Evolutionary conservation across 2,329 filamentous ascomycete species (phyloP), one percentile per base, ranked within the genome.

Genomic region (Epicoccum sorghinum): DNA sequence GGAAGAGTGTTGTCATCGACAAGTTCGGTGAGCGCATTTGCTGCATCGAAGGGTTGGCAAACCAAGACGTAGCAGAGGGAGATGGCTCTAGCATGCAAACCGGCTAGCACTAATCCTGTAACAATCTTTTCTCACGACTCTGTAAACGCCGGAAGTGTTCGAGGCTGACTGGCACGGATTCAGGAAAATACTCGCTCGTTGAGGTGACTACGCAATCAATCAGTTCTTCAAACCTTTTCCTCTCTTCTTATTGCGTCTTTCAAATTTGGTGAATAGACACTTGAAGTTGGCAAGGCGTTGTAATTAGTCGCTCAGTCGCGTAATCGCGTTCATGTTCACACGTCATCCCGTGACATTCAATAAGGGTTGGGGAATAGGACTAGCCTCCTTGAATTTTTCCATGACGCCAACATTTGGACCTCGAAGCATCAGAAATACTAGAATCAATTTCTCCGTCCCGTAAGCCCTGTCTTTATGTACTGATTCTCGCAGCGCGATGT

Each of bases 291-390:
- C 18, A 18, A 18, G 18, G 18, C 18, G 18, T 18, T 33, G 10
- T 4, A 37, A 18, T 37, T 6, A 37, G 4, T 5, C 18, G 3
- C 7, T 5, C 10, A 23, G 13, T 45, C 48, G 36, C 29, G 41
- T 51, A 40, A 51, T 51, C 48, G 36, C 48, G 40, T 27, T 12
- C 41, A 18, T 25, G 35, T 18, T 18, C 12, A 33, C 41, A 44
- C 48, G 41, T 46, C 48, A 45, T 52, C 48, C 29, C 41, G 48
- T 52, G 48, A 45, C 29, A 27, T 40, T 22, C 38, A 4, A 39
- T 43, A 4, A 12, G 37, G 10, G 7, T 10, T 30, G 23, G 37
- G 27, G 27, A 45, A 35, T 25, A 45, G 33, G 27, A 45, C 48
- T 41, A 52, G 41, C 48, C 48, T 40, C 22, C 36, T 52, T 44